phyloP scores from a whole-genome alignment of 2,329 filamentous ascomycete genomes.

The Bertia moriformis region DNA sequence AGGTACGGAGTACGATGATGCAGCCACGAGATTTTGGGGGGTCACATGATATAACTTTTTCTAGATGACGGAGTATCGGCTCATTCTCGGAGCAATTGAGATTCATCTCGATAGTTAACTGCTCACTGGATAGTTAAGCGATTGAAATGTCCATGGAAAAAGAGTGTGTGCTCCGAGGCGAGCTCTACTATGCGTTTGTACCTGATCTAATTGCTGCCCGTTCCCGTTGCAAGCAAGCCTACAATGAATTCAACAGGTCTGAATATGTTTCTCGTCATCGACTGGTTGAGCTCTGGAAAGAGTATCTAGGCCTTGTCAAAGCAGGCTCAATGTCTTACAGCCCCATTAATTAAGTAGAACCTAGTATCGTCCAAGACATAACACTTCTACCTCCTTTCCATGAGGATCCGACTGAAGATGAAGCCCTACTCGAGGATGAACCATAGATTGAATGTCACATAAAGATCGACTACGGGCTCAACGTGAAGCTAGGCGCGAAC shows the following conservation, averaged over 20 bases:
- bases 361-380: constrained; percentile 46
- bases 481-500: constrained; percentile 53
- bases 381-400: constrained; percentile 46
- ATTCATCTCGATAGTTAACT: too few relatives aligned
- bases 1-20: too few relatives aligned
- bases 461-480: constrained; percentile 64
- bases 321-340: too few relatives aligned
- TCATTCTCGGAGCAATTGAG: too few relatives aligned
- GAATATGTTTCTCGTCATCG: constrained; percentile 44
- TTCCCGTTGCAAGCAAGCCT: constrained; percentile 45
- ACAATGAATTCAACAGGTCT: constrained; percentile 46
- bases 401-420: constrained; percentile 46
- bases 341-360: too few relatives aligned
- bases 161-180: constrained; percentile 22
- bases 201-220: constrained; percentile 52
- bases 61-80: too few relatives aligned
- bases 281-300: constrained; percentile 53
- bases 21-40: too few relatives aligned
- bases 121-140: too few relatives aligned
- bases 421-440: constrained; percentile 43
- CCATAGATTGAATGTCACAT: constrained; percentile 60
- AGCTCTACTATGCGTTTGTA: constrained; percentile 63
- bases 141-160: background rate
- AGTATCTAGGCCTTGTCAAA: too few relatives aligned
- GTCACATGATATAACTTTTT: too few relatives aligned